Conservation (phyloP, 2,329 filamentous ascomycete species). For the Arthrobotrys megalospora region DNA sequence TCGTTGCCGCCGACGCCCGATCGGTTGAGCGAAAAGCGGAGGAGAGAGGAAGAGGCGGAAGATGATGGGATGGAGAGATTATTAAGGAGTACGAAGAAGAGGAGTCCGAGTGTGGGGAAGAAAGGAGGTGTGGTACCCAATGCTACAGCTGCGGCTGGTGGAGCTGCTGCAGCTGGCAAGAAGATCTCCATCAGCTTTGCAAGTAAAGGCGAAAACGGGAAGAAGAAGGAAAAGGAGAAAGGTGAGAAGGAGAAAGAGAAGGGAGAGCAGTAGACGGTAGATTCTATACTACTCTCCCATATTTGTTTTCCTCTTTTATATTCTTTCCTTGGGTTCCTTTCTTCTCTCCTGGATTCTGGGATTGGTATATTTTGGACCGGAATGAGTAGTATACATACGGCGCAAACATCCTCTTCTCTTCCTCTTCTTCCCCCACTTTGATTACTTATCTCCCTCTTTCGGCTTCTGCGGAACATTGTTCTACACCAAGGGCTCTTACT, state of each 20-base stretch:
- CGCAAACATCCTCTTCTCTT: slow-evolving; percentile 15
- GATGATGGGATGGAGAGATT: slow-evolving; percentile 93
- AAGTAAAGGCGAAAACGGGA: slow-evolving; percentile 52
- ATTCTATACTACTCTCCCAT: not conserved
- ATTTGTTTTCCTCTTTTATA: slow-evolving; percentile 14
- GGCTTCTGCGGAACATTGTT: not conserved
- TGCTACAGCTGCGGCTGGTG: not conserved
- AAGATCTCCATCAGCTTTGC: slow-evolving; percentile 64
- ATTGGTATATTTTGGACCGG: slow-evolving; percentile 23
- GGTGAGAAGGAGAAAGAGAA: slow-evolving; percentile 11
- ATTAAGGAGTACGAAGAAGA: slow-evolving; percentile 68
- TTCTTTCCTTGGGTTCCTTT: not conserved
- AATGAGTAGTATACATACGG: slow-evolving; percentile 30
- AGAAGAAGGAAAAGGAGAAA: slow-evolving; percentile 48
- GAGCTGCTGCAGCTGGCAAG: slow-evolving; percentile 63
- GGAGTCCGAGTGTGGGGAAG: slow-evolving; percentile 54
- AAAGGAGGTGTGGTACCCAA: slow-evolving; percentile 22
- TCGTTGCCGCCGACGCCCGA: slow-evolving; percentile 74
- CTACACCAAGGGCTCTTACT: not conserved
- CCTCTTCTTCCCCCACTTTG: not conserved
- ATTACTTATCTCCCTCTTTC: not conserved
- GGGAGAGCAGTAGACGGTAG: not conserved
- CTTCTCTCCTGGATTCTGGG: slow-evolving; percentile 15
- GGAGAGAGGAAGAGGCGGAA: slow-evolving; percentile 83
- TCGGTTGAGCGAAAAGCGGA: slow-evolving; percentile 86